Evolutionary conservation across 2,329 filamentous ascomycete genomes (phyloP).

Genomic region (Basipetospora chlamydospora): DNA sequence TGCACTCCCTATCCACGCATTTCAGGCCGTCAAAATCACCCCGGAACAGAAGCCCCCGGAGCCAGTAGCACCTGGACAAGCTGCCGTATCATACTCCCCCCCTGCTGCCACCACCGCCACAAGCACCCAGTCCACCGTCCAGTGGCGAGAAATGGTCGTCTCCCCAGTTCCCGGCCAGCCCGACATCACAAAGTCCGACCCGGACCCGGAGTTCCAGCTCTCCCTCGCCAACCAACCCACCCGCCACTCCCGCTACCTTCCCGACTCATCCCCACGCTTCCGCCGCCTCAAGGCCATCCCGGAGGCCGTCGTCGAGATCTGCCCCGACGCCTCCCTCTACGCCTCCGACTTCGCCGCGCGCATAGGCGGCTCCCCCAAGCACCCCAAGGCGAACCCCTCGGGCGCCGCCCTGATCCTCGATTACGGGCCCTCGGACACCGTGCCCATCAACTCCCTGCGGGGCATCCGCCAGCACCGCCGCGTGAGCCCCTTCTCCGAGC

Average conservation of each 20-base stretch:
- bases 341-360: conserved; percentile 66
- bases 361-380: conserved; percentile 54
- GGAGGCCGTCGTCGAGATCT: conserved; percentile 72
- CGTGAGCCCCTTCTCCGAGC: conserved; percentile 65
- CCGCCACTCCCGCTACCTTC: conserved; percentile 72
- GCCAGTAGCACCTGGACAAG: conserved; percentile 19
- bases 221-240: conserved; percentile 62
- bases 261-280: conserved; percentile 69
- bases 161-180: conserved; percentile 49
- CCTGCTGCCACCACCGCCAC: conserved; percentile 20
- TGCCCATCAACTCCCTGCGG: conserved; percentile 80
- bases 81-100: too few species aligned
- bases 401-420: conserved; percentile 93
- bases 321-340: conserved; percentile 72
- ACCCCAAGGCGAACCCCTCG: conserved; percentile 46
- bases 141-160: conserved; percentile 77
- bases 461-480: conserved; percentile 67
- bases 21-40: conserved; percentile 52
- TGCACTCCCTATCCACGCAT: conserved; percentile 88
- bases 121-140: conserved; percentile 21
- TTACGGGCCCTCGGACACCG: conserved; percentile 66
- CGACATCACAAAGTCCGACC: conserved; percentile 31
- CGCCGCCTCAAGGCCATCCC: conserved; percentile 52
- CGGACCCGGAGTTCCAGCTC: conserved; percentile 73
- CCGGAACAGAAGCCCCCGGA: conserved; percentile 18